phyloP scores from a whole-genome alignment of 2,329 filamentous ascomycete species.

The Achaetomium macrosporum region DNA sequence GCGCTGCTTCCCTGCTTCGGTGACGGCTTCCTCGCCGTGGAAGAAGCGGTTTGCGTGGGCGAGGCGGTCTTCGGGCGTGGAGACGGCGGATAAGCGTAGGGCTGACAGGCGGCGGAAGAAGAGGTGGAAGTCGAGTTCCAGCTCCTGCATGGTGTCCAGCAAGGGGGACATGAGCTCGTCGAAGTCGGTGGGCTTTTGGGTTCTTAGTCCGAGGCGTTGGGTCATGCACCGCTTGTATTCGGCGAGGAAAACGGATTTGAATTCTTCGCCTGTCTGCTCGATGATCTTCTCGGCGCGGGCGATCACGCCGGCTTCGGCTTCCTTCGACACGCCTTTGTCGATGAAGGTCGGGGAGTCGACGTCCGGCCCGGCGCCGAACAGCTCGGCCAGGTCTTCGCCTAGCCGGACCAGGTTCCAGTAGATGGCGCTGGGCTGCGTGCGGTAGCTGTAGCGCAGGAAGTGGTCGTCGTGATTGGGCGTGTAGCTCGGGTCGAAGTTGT shows the following conservation, averaged over 20 bases:
- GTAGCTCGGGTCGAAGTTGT: conserved; percentile 90
- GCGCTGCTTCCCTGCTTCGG: conserved; percentile 58
- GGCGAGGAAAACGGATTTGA: conserved; percentile 76
- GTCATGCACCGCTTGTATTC: conserved; percentile 88
- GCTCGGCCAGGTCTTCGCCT: conserved; percentile 81
- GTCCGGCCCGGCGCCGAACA: conserved; percentile 68
- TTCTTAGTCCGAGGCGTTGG: conserved; percentile 68
- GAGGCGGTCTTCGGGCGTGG: conserved; percentile 57
- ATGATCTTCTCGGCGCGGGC: conserved; percentile 80
- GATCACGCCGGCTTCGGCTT: conserved; percentile 60
- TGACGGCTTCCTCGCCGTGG: conserved; percentile 64
- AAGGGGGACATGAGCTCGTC: conserved; percentile 73
- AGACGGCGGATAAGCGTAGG: conserved; percentile 56
- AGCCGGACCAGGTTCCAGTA: conserved; percentile 98
- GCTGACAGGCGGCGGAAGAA: conserved; percentile 77
- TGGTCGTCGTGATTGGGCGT: conserved; percentile 96
- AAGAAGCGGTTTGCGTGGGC: conserved; percentile 71
- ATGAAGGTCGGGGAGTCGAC: conserved; percentile 70
- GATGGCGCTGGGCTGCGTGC: conserved; percentile 90
- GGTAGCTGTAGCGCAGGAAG: conserved; percentile 81
- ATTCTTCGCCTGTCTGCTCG: conserved; percentile 75
- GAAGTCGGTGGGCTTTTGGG: conserved; percentile 67
- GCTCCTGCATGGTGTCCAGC: conserved; percentile 71
- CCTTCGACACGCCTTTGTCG: conserved; percentile 63
- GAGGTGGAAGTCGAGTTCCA: conserved; percentile 89